Evolutionary conservation across 208 protist species (phyloP).

Genomic region (Angomonas deanei): DNA sequence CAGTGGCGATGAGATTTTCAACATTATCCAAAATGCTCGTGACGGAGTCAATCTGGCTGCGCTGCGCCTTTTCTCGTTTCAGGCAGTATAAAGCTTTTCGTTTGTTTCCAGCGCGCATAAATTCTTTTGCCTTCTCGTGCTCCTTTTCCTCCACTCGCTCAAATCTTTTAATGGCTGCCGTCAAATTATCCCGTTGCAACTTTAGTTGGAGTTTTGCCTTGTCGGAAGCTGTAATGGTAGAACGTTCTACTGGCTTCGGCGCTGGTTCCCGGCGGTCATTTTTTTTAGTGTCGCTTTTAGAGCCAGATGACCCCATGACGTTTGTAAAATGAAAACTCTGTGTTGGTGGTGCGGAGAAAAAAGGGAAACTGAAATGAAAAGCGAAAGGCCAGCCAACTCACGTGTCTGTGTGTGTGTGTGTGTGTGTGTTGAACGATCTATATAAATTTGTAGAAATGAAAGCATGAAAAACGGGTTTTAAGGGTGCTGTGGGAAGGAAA

Average conservation of each 20-base stretch:
- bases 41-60: constrained; percentile 45
- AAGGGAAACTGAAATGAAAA: background rate
- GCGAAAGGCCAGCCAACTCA: background rate
- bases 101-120: constrained; percentile 61
- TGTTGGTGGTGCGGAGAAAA: background rate
- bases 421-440: too few relatives aligned
- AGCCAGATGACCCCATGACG: too few relatives aligned
- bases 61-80: constrained; percentile 60
- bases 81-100: constrained; percentile 76
- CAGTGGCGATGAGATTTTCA: constrained; percentile 62
- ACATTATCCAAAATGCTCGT: constrained; percentile 78
- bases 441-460: too few relatives aligned
- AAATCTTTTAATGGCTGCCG: constrained; percentile 59
- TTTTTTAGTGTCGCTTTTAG: too few relatives aligned
- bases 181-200: constrained; percentile 69
- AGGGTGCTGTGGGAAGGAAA: too few relatives aligned
- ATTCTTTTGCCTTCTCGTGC: constrained; percentile 57
- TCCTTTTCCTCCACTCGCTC: constrained; percentile 44
- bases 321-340: too few relatives aligned
- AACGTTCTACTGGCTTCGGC: constrained; percentile 2
- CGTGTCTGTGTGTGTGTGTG: too few relatives aligned
- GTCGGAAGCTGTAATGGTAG: constrained; percentile 55
- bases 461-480: too few relatives aligned
- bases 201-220: constrained; percentile 76
- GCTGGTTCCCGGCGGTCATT: too few relatives aligned